These are phyloP conservation scores for Epichloe gansuensis DNA, from an alignment of 2,329 filamentous ascomycete genomes.

Conservation along the genomic window DNA sequence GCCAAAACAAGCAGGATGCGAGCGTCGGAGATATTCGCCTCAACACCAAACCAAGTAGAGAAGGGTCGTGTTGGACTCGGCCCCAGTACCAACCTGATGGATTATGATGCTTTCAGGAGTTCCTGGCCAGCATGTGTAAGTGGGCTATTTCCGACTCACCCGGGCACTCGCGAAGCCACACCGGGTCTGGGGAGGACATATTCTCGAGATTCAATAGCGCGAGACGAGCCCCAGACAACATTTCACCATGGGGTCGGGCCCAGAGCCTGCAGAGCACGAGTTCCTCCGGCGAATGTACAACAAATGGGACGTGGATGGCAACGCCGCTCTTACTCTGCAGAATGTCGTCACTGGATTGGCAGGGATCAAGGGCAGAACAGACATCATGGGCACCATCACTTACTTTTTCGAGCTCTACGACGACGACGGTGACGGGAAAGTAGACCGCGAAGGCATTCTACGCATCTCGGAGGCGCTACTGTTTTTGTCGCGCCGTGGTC, in stretches of 20 bases:
- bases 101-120: slow-evolving; percentile 96
- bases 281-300: slow-evolving; percentile 82
- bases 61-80: slow-evolving; percentile 80
- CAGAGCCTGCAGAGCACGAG: slow-evolving; percentile 78
- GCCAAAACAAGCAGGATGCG: slow-evolving; percentile 44
- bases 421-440: slow-evolving; percentile 78
- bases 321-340: slow-evolving; percentile 70
- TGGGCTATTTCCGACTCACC: slow-evolving; percentile 91
- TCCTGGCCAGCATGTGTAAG: slow-evolving; percentile 75
- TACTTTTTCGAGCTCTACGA: slow-evolving; percentile 99
- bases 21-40: slow-evolving; percentile 24
- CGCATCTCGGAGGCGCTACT: slow-evolving; percentile 88
- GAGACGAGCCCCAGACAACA: slow-evolving; percentile 30
- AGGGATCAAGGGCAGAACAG: slow-evolving; percentile 79
- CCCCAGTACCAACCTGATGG: slow-evolving; percentile 85
- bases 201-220: slow-evolving; percentile 50
- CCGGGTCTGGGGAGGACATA: slow-evolving; percentile 37
- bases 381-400: slow-evolving; percentile 95
- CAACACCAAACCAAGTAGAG: slow-evolving; percentile 46
- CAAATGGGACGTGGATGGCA: slow-evolving; percentile 74
- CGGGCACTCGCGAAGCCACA: slow-evolving; percentile 38
- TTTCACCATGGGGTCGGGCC: slow-evolving; percentile 43
- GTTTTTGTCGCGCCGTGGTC: slow-evolving; percentile 79
- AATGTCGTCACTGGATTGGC: slow-evolving; percentile 87
- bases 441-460: slow-evolving; percentile 89